These are phyloP conservation scores for Rhynchosporium agropyri DNA, from an alignment of 2,329 filamentous ascomycete species.

Conservation along the genomic window DNA sequence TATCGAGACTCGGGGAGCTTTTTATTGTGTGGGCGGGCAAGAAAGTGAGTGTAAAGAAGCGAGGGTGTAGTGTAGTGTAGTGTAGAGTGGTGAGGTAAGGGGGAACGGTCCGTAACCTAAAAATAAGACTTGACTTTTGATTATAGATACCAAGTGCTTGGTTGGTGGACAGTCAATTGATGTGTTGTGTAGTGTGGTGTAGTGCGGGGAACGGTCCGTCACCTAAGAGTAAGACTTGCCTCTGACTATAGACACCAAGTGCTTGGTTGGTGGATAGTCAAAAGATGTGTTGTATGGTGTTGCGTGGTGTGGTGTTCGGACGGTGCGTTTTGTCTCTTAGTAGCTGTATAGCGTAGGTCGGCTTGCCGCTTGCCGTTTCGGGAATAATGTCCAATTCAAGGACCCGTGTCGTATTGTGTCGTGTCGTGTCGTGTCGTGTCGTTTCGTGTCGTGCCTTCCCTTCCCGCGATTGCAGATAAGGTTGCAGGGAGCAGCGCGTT, in stretches of 20 bases:
- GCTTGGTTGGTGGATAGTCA: slow-evolving; percentile 21
- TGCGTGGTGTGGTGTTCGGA: slow-evolving; percentile 14
- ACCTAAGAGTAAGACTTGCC: slow-evolving; percentile 19
- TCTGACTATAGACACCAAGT: background rate
- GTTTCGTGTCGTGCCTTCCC: slow-evolving; percentile 33
- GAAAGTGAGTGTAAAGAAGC: slow-evolving; percentile 14
- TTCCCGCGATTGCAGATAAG: slow-evolving; percentile 26
- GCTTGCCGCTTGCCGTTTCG: slow-evolving; percentile 17
- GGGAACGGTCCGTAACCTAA: slow-evolving; percentile 28
- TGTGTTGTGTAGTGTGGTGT: background rate
- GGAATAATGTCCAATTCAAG: slow-evolving; percentile 25
- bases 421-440: too few relatives aligned
- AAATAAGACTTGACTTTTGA: slow-evolving; percentile 15
- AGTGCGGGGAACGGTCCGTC: slow-evolving; percentile 26
- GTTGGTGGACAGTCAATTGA: slow-evolving; percentile 19
- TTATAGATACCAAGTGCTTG: background rate
- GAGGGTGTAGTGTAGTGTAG: slow-evolving; percentile 5
- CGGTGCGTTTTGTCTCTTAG: slow-evolving; percentile 21
- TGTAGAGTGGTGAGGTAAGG: background rate
- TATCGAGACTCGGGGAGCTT: slow-evolving; percentile 3
- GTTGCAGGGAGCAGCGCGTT: slow-evolving; percentile 7
- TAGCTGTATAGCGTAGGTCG: slow-evolving; percentile 20
- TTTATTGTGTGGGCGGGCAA: background rate
- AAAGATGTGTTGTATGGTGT: background rate
- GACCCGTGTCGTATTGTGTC: slow-evolving; percentile 3